Base-by-base conservation (phyloP, 1,284 basidiomycete species). In the Coriolopsis trogii region DNA sequence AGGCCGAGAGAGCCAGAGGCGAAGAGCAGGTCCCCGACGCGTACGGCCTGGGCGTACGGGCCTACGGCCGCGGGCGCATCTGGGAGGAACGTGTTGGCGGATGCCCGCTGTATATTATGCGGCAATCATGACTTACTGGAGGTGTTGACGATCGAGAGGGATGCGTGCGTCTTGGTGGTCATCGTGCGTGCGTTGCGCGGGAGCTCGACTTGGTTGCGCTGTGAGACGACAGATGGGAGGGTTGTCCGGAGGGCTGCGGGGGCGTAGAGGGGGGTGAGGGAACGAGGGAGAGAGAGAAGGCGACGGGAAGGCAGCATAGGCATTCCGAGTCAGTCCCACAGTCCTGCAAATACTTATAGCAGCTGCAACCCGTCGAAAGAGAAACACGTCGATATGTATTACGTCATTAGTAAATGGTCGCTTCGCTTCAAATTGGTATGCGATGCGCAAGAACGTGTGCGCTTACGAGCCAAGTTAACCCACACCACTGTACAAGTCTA, bases 1-100 rank as follows among this genome's bases (percentile, higher is more conserved):
- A 98, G 78, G 1, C 93, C 91, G 64, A 98, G 91, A 66, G 89
- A 91, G 46, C 96, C 96, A 6, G 93, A 96, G 41, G 87, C 79
- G 75, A 95, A 98, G 61, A 97, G 84, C 49, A 95, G 80, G 61
- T 91, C 85, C 53, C 92, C 92, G 59, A 85, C 81, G 66, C 90
- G 91, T 72, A 95, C 83, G 8, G 89, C 94, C 74, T 98, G 92
- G 4, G 86, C 87, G 74, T 96, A 97, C 23, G 94, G 94, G 2
- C 94, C 94, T 58, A 96, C 87, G 13, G 94, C 93, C 21, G 85
- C 80, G 2, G 93, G 88, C 4, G 93, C 93, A 66, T 83, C 92
- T 94, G 56, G 29, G 38, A 33, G n/a, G 3, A 16, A 12, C 15
- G 16, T 8, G 23, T 41, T n/a, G n/a, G n/a, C n/a, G n/a, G n/a